Base-by-base conservation (phyloP, 257 asterid species). In the Thymus mandschuricus region DNA sequence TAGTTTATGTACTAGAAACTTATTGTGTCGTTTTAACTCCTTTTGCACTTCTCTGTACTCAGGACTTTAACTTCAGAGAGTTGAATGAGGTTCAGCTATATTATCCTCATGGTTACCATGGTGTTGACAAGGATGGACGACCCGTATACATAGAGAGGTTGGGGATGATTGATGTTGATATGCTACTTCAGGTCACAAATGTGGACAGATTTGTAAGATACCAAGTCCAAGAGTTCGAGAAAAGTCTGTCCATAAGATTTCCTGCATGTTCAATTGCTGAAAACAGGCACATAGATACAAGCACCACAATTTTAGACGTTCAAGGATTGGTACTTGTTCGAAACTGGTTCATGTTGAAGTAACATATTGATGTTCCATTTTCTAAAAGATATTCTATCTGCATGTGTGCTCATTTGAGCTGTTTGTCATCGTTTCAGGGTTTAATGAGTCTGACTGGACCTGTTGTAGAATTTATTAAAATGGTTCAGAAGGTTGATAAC, bases 101-200 rank as follows among this genome's bases (percentile, higher is more conserved):
- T 64, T 82, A 85, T 66, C 87, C 90, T 51, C 90, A 85, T 10
- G 87, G 90, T 40, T 76, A 80, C 70, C 90, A 85, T 63, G 84
- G 86, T 21, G 81, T 82, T 9, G 90, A 85, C 82, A 82, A 76
- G 77, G 81, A 80, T 12, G 87, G 90, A 51, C 64, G 82, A 62
- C 90, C 90, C 8, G 78, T 82, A 8, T 85, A 85, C 80, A 80
- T 85, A 43, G 90, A 85, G 79, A 80, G 78, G 74, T 45, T 80
- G 46, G 90, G 90, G 31, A 65, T 54, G 76, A 69, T 82, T 10
- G 78, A 85, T 59, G 58, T 76, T 46, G 80, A 78, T 69, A 83
- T 60, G 84, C 82, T 85, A 56, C 60, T 80, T 54, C 85, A 69
- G 68, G 77, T 82, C 21, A 85, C 89, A 4, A 85, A 81, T 34